Percentiles rank a stretch among this genome's conserved stretches.
phyloP scores from a whole-genome alignment of 192 early-diverging fungal genomes.

The Ambispora gerdemannii region DNA sequence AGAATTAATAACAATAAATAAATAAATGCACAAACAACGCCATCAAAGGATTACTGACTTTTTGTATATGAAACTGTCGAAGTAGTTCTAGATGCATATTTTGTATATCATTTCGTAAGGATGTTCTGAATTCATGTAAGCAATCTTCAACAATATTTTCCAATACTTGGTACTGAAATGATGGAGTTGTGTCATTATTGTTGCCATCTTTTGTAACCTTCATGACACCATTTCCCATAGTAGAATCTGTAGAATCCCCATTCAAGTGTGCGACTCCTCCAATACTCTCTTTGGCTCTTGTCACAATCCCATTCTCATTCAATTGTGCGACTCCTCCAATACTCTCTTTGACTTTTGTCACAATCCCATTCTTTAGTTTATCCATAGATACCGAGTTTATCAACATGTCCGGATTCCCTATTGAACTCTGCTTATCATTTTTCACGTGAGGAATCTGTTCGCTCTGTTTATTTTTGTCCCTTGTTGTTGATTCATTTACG shows the following conservation, averaged over 20 bases:
- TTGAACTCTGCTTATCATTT: too few species aligned
- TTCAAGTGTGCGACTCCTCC: background rate
- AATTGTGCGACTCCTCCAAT: background rate
- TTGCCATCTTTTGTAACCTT: background rate
- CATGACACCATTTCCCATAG: background rate
- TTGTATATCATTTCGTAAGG: slow-evolving; percentile 58
- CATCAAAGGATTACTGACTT: slow-evolving; percentile 36
- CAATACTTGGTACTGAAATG: slow-evolving; percentile 43
- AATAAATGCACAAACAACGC: background rate
- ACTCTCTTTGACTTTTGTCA: background rate
- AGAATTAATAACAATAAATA: background rate
- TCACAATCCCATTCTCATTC: background rate
- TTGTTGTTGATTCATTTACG: too few species aligned
- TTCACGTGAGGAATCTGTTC: too few species aligned
- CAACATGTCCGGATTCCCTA: background rate
- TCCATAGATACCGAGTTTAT: background rate
- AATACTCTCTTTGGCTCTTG: background rate
- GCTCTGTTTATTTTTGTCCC: too few species aligned
- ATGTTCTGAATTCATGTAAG: slow-evolving; percentile 52
- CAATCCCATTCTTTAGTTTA: background rate
- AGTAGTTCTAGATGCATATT: slow-evolving; percentile 71
- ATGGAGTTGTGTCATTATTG: background rate
- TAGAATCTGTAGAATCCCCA: background rate
- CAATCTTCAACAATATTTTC: slow-evolving; percentile 60
- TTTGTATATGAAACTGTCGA: slow-evolving; percentile 67